Percentiles rank a stretch among this genome's conserved stretches.
Evolutionary conservation across 2,329 filamentous ascomycete genomes (phyloP).

Genomic region (Xylariaceae sp.): DNA sequence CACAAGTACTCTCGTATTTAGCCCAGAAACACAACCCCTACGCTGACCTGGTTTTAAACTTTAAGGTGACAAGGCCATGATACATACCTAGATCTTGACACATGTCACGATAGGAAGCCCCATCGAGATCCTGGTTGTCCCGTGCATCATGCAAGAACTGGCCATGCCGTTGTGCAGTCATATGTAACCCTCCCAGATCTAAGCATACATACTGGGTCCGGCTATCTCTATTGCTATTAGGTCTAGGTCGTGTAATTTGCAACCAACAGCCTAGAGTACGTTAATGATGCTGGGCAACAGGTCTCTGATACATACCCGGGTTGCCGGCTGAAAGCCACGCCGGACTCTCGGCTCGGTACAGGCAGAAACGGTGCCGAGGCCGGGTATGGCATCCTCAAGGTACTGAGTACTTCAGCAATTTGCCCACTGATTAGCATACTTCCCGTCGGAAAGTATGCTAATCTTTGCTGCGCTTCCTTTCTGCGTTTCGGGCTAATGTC

Average conservation of each 20-base stretch:
- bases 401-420: too few species aligned
- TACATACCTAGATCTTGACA: background rate
- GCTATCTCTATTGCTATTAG: too few species aligned
- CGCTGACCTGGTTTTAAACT: background rate
- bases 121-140: background rate
- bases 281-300: too few species aligned
- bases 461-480: too few species aligned
- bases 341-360: background rate
- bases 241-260: too few species aligned
- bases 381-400: background rate
- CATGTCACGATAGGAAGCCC: background rate
- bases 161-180: background rate
- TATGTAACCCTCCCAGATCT: background rate
- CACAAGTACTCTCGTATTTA: background rate
- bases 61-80: background rate
- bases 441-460: too few species aligned
- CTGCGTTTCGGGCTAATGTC: too few species aligned
- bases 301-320: too few species aligned
- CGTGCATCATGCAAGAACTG: conserved; percentile 1
- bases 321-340: too few species aligned
- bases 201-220: background rate
- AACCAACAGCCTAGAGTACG: too few species aligned
- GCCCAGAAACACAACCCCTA: background rate
- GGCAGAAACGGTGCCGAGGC: background rate
- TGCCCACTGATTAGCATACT: too few species aligned